These are phyloP conservation scores for Lentinula edodes DNA, from an alignment of 768 basidiomycete species.

Conservation along the genomic window DNA sequence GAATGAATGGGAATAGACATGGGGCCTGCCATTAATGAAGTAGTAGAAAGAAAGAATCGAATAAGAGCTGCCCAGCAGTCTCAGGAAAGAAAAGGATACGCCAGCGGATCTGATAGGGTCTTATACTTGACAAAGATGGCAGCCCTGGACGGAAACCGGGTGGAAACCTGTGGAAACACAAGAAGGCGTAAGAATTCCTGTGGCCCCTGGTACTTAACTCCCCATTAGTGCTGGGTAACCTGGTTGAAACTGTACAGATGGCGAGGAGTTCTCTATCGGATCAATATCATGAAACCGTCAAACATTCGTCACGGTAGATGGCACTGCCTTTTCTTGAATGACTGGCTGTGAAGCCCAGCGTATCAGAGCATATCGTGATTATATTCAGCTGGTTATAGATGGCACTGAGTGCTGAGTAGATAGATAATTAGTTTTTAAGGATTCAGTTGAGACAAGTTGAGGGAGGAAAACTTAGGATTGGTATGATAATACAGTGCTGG, in stretches of 20 bases:
- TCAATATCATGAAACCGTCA: slow-evolving; percentile 3
- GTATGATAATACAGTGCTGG: too few relatives aligned
- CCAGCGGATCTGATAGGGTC: not conserved
- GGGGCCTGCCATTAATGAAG: not conserved
- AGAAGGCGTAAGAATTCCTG: not conserved
- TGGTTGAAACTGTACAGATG: not conserved
- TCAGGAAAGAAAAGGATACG: not conserved
- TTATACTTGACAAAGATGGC: slow-evolving; percentile 18
- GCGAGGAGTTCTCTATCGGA: not conserved
- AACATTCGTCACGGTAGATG: not conserved
- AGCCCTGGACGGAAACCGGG: not conserved
- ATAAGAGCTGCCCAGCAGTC: slow-evolving; percentile 7
- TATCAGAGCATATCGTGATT: too few relatives aligned
- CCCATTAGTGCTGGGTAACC: not conserved
- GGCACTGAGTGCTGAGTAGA: too few relatives aligned
- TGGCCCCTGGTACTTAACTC: slow-evolving; percentile 3
- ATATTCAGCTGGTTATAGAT: too few relatives aligned
- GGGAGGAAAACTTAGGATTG: too few relatives aligned
- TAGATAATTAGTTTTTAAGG: too few relatives aligned
- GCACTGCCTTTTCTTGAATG: not conserved
- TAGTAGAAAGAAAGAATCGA: not conserved
- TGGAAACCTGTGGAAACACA: too few relatives aligned
- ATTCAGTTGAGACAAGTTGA: too few relatives aligned
- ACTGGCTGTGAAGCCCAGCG: too few relatives aligned
- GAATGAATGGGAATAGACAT: not conserved